These are phyloP conservation scores for Mallotus japonicus DNA, from an alignment of 441 rosid species.

Conservation along the genomic window DNA sequence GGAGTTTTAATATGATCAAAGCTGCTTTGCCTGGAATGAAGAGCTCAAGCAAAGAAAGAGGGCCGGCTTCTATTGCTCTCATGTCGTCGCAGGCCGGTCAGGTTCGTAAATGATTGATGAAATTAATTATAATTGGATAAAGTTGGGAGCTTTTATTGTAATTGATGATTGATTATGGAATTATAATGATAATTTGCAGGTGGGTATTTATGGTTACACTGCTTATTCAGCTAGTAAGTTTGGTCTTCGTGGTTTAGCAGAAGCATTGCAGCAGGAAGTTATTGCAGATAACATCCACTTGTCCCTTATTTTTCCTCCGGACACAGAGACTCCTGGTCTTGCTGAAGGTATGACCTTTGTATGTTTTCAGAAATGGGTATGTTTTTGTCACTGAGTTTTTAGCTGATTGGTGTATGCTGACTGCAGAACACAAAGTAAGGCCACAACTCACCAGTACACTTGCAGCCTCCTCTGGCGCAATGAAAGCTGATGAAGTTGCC, in stretches of 20 bases:
- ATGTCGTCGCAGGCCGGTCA: too few species aligned
- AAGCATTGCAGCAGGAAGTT: slow-evolving; percentile 91
- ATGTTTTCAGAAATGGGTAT: too few species aligned
- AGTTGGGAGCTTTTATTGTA: too few species aligned
- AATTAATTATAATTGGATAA: too few species aligned
- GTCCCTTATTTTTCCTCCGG: slow-evolving; percentile 77
- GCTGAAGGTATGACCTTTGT: slow-evolving; percentile 49
- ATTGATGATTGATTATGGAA: too few species aligned
- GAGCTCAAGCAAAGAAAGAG: too few species aligned
- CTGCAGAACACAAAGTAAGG: slow-evolving; percentile 62
- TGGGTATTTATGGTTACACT: slow-evolving; percentile 59
- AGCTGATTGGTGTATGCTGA: not conserved
- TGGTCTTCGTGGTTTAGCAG: slow-evolving; percentile 94
- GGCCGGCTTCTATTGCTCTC: too few species aligned
- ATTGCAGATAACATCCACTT: slow-evolving; percentile 75
- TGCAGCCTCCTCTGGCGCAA: slow-evolving; percentile 62
- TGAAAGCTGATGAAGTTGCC: slow-evolving; percentile 85
- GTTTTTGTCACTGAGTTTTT: too few species aligned
- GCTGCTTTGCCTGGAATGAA: too few species aligned
- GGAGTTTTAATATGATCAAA: too few species aligned
- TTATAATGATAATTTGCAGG: slow-evolving; percentile 12
- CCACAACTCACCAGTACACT: slow-evolving; percentile 67
- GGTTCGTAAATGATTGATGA: too few species aligned
- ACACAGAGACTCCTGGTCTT: slow-evolving; percentile 82
- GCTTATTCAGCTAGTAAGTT: slow-evolving; percentile 87